A percentile compares a stretch with the other conserved stretches of the same genome.
Conservation (phyloP, 352 stramenopile species). For the Globisporangium okanoganense region DNA sequence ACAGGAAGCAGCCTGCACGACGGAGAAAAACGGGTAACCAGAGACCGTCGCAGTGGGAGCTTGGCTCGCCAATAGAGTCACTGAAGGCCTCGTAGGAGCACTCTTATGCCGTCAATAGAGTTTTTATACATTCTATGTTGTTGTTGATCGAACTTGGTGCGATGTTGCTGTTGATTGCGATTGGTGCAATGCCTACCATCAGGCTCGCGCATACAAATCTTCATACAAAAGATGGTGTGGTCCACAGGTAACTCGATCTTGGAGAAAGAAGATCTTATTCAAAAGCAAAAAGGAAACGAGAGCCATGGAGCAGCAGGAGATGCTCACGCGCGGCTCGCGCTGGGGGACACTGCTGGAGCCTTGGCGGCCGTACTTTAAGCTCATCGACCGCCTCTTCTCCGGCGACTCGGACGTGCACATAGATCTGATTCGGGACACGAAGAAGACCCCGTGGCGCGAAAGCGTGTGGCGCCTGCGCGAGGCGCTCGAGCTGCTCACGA, state of each 20-base stretch:
- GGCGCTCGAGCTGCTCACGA: background rate
- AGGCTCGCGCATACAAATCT: too few relatives aligned
- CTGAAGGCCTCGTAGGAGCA: too few relatives aligned
- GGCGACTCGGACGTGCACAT: background rate
- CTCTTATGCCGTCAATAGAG: too few relatives aligned
- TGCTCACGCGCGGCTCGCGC: background rate
- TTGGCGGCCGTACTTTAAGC: background rate
- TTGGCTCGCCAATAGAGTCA: too few relatives aligned
- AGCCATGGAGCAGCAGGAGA: background rate
- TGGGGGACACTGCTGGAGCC: background rate
- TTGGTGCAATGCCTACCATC: too few relatives aligned
- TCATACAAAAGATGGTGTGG: too few relatives aligned
- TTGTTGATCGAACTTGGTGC: too few relatives aligned
- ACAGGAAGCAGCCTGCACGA: background rate
- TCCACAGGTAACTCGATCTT: too few relatives aligned
- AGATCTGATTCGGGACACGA: background rate
- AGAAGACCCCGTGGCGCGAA: background rate
- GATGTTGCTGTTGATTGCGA: too few relatives aligned
- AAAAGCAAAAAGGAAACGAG: background rate
- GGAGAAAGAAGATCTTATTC: too few relatives aligned
- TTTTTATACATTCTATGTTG: too few relatives aligned
- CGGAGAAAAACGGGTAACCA: background rate
- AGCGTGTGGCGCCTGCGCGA: background rate
- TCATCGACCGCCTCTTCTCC: background rate
- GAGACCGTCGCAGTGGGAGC: too few relatives aligned